These are phyloP conservation scores for Angophora floribunda DNA, from an alignment of 345 rosid species.

Conservation along the genomic window DNA sequence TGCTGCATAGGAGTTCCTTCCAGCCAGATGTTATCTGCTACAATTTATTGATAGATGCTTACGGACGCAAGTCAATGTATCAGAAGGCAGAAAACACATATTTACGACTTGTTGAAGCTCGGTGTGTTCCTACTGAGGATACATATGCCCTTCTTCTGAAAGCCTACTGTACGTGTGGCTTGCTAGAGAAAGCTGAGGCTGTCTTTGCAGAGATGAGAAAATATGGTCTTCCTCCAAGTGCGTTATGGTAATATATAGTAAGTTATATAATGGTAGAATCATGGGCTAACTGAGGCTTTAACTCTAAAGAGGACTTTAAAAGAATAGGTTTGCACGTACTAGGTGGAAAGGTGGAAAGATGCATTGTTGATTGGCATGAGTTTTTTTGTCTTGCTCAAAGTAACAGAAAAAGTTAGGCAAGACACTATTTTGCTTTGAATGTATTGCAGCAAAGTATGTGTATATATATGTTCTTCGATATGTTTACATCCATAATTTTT, in stretches of 20 bases:
- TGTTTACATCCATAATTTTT: neutral
- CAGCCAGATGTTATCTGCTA: slow-evolving; percentile 73
- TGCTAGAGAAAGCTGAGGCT: slow-evolving; percentile 61
- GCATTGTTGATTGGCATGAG: neutral
- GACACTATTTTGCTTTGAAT: neutral
- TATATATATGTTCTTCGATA: neutral
- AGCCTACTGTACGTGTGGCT: slow-evolving; percentile 58
- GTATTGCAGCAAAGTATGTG: neutral
- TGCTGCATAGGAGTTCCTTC: slow-evolving; percentile 72
- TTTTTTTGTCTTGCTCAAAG: neutral
- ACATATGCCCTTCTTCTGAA: slow-evolving; percentile 84
- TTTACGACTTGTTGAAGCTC: slow-evolving; percentile 65
- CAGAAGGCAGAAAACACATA: slow-evolving; percentile 65
- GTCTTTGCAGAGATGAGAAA: slow-evolving; percentile 73
- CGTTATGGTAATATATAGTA: slow-evolving; percentile 2
- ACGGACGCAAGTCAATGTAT: slow-evolving; percentile 54
- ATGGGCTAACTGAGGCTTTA: neutral
- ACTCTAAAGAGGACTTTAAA: neutral
- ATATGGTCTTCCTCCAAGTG: slow-evolving; percentile 69
- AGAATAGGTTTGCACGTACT: neutral
- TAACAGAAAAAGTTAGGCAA: neutral
- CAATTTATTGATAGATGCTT: slow-evolving; percentile 88
- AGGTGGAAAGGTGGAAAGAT: neutral
- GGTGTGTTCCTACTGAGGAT: slow-evolving; percentile 79
- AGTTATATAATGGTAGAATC: neutral